Evolutionary conservation across 164 flowering plant species (phyloP), one percentile per base, ranked within the genome.

Genomic region (Stephania yunnanensis): DNA sequence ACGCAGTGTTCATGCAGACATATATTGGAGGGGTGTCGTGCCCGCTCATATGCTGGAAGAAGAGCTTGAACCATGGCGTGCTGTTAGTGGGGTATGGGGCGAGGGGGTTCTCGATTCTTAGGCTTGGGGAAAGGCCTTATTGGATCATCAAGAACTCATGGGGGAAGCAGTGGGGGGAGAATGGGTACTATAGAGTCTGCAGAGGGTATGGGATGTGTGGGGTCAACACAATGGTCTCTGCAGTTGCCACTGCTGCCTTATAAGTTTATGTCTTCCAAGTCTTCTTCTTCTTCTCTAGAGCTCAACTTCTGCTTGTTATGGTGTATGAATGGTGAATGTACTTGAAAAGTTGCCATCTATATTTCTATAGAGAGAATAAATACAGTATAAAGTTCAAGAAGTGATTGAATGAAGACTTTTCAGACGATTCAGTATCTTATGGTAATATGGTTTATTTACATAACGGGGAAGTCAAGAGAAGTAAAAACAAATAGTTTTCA

Each of bases 71-170:
- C 83, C 97, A 94, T 61, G 98, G 97, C 0, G 97, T 91, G 15
- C 77, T 91, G 6, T 88, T 94, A 0, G 97, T 92, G 5, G 98
- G 98, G 3, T 94, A 92, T 55, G 90, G 91, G 0, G 79, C 81
- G 0, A 84, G 81, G 64, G 97, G 95, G 17, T 91, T 79, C 82
- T 91, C 98, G 4, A 86, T 88, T 48, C 85, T 89, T 0, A 80
- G 95, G 77, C 70, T 94, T 4, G 84, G 92, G 7, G 36, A 90
- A 70, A 76, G 74, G 76, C 93, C 94, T 0, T 92, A 86, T n/a
- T 94, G 98, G 98, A 87, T 92, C 70, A 90, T 92, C 75, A 94
- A 94, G 85, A 94, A 94, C 76, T 94, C 97, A 1, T 94, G 98
- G 97, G 93, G 97, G 5, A 71, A 83, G 71, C 68, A 73, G 0